Base-by-base conservation (phyloP, 257 asterid species). In the Forsythia suspensa region DNA sequence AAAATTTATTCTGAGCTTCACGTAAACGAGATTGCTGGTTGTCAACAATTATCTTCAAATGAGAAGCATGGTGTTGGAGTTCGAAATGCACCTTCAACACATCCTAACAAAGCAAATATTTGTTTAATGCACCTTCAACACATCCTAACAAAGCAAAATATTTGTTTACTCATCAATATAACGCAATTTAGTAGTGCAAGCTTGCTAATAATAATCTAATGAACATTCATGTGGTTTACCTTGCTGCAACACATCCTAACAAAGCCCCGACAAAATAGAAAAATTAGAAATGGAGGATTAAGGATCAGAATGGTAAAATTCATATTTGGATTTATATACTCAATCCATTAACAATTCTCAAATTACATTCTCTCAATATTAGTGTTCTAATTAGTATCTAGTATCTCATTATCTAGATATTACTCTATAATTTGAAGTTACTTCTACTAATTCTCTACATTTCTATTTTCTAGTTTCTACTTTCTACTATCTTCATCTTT, bases 1-100 rank as follows among this genome's bases (percentile, higher is more conserved):
- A 79, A 80, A 93, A 81, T 84, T 89, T 92, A 84, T 86, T 87
- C 63, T 91, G 84, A 80, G 86, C 82, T 74, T 86, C 89, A 11
- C 76, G 80, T 75, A 91, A 67, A 73, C 91, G 89, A 80, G 96
- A 88, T 71, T 86, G 90, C 87, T 89, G 97, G 76, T 82, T 86
- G 29, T 85, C 90, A 16, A 93, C 78, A 79, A 93, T 83, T 78
- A 86, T 89, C 82, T 90, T 95, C 90, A 88, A 78, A 52, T 88
- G 97, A 85, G 99, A 94, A 5, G 90, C 96, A 72, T 95, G 99
- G 83, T 90, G 98, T 83, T 93, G 91, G 86, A 95, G 91, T 84
- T 93, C 98, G 77, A 92, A 93, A 90, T 88, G 83, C 79, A 95
- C 99, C 99, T 92, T 29, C 34, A 29, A 29, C 34, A 29, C 34